Evolutionary conservation across 2,329 filamentous ascomycete species (phyloP), one percentile per base, ranked within the genome.

Genomic region (Fusarium verticillioides): DNA sequence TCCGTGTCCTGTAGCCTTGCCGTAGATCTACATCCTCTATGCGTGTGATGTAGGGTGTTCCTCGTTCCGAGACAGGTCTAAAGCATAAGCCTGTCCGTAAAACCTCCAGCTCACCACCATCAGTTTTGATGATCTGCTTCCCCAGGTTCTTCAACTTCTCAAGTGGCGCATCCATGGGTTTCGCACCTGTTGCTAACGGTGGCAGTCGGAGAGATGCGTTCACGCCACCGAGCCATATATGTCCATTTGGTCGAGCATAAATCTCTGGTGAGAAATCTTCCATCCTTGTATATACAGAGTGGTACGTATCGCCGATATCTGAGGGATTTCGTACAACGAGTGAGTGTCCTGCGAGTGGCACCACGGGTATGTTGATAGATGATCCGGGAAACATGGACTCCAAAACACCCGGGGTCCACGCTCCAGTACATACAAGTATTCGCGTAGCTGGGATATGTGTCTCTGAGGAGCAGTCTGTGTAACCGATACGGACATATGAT

Each of bases 211-310:
- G 79, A 0, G 87, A 82, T 40, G 87, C 89, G 78, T 96, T 95
- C 42, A 95, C 79, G 0, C 93, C 93, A 0, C 91, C 92, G 39
- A 96, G 83, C 80, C 94, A 96, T 26, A 96, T 88, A 63, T 94
- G 88, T 2, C 90, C 91, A 13, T 89, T 89, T 8, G 87, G 77
- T 16, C 93, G 85, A 3, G 90, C 90, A 80, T 94, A 94, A 16
- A 93, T 84, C 80, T 95, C 93, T 0, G 93, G 92, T 6, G 89
- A 90, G 80, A 92, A 94, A 0, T 85, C 86, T 6, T 82, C 82
- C 63, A 89, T 86, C 7, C 87, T 88, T 6, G 90, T 90, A 77
- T 94, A 95, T 6, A 96, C 82, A 4, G 93, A 91, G 79, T 94
- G 91, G 78, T 90, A 92, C 5, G 84, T 83, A 59, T 87, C 84